A percentile compares a stretch with the other conserved stretches of the same genome.
phyloP scores from a whole-genome alignment of 805 yeast genomes.

The Priceomyces castillae region DNA sequence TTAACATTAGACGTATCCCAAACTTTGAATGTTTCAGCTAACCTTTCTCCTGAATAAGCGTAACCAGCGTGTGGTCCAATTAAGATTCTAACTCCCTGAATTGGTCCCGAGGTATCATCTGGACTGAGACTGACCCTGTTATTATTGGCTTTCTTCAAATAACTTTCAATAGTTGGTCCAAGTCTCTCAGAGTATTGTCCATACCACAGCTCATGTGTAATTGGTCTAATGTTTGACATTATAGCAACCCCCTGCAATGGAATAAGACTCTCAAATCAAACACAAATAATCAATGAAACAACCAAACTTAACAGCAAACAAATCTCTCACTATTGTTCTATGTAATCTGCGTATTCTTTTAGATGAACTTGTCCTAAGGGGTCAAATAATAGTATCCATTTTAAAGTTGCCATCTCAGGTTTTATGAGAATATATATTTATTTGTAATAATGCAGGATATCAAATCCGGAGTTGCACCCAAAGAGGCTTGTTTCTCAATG shows the following conservation, averaged over 20 bases:
- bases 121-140: not conserved
- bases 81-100: constrained; percentile 39
- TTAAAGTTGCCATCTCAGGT: not conserved
- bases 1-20: constrained; percentile 59
- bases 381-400: not conserved
- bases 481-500: no score
- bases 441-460: not conserved
- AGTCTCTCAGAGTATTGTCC: constrained; percentile 43
- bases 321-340: no score
- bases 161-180: constrained; percentile 48
- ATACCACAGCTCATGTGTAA: constrained; percentile 92
- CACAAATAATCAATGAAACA: no score
- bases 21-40: constrained; percentile 72
- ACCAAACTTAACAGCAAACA: no score
- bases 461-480: constrained; percentile 1
- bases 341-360: no score
- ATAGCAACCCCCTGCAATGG: no score
- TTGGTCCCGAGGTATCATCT: constrained; percentile 45
- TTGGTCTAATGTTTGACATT: constrained; percentile 46
- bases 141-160: constrained; percentile 33
- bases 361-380: no score
- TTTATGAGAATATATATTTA: constrained; percentile 1
- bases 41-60: constrained; percentile 70
- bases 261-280: no score
- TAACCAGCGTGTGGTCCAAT: constrained; percentile 83